Percentiles rank a stretch among this genome's conserved stretches.
These are phyloP conservation scores for Dysphania ambrosioides DNA, from an alignment of 148 eudicot genomes.

Conservation along the genomic window DNA sequence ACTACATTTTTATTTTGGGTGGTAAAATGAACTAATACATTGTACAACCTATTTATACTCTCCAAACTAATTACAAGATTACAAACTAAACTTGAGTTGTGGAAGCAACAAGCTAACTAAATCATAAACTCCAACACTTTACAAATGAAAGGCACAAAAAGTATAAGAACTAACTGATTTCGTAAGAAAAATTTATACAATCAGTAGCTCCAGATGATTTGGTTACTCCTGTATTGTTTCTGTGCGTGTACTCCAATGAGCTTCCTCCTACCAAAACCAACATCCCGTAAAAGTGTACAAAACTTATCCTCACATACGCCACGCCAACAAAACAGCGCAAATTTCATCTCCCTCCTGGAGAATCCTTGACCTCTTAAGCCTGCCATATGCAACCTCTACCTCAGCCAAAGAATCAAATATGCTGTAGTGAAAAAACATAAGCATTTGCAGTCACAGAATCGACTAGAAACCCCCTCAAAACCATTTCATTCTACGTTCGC, in stretches of 20 bases:
- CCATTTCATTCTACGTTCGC: constrained; percentile 54
- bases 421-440: constrained; percentile 57
- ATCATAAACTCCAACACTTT: too few species aligned
- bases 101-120: too few species aligned
- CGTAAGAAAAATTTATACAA: not conserved
- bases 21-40: too few species aligned
- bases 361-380: constrained; percentile 61
- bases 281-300: constrained; percentile 50
- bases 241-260: constrained; percentile 60
- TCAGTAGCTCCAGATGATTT: constrained; percentile 91
- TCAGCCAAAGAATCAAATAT: constrained; percentile 54
- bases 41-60: too few species aligned
- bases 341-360: constrained; percentile 66
- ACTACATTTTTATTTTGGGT: too few species aligned
- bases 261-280: constrained; percentile 76
- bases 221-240: constrained; percentile 67
- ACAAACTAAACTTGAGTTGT: too few species aligned
- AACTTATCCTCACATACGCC: constrained; percentile 64
- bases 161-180: not conserved
- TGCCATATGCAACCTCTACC: constrained; percentile 61
- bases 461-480: constrained; percentile 53
- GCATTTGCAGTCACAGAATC: constrained; percentile 72
- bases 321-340: constrained; percentile 52
- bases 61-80: too few species aligned
- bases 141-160: too few species aligned